Percentiles rank a stretch among this genome's conserved stretches.
phyloP scores from a whole-genome alignment of 179 eudicot genomes.

The Silene vulgaris region DNA sequence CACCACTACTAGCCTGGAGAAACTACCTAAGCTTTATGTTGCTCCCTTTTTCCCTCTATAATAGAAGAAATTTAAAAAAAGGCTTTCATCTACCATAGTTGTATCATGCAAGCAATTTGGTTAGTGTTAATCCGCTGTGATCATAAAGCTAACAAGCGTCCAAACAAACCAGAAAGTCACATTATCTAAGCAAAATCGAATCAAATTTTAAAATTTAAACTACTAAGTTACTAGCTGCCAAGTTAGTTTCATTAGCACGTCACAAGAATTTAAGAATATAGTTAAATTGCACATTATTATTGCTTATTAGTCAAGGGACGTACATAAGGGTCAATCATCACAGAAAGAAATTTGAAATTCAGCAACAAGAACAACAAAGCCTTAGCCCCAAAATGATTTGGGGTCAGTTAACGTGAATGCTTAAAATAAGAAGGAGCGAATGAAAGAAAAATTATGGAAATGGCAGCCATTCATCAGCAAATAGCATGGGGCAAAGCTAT shows the following conservation, averaged over 20 bases:
- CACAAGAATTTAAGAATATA: neutral
- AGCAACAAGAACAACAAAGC: neutral
- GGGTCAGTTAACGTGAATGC: neutral
- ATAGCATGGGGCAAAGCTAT: slow-evolving; percentile 10
- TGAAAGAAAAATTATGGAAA: neutral
- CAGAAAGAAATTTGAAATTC: neutral
- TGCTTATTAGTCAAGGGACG: neutral
- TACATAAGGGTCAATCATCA: neutral
- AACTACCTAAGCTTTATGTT: neutral
- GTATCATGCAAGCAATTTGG: neutral
- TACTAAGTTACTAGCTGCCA: neutral
- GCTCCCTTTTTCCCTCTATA: neutral
- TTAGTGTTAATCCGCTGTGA: neutral
- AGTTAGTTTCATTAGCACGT: neutral
- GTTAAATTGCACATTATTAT: neutral
- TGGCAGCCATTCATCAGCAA: slow-evolving; percentile 15
- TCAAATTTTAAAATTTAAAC: neutral
- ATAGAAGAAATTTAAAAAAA: neutral
- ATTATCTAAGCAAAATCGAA: neutral
- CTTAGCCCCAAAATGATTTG: neutral
- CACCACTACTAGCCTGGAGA: neutral
- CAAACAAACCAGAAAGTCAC: slow-evolving; percentile 3
- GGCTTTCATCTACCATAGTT: neutral
- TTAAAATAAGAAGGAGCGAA: neutral
- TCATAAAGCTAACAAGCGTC: neutral